Base-by-base conservation (phyloP, 2,329 filamentous ascomycete species). In the Onygenales sp. region DNA sequence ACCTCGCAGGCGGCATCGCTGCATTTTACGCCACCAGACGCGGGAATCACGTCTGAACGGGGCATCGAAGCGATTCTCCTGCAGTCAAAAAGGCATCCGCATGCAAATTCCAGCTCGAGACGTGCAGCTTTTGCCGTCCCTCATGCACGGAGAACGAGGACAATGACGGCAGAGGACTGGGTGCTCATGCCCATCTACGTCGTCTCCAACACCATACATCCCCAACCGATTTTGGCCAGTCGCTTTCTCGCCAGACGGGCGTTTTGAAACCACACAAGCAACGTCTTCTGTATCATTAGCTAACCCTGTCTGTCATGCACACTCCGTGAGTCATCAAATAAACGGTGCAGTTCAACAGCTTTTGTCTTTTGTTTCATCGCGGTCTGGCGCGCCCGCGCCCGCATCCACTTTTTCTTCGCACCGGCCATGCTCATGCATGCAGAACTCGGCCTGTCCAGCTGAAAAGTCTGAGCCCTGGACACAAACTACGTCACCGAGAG, bases 231-330 rank as follows among this genome's bases (percentile, higher is more conserved):
- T 47, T 47, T n/a, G 45, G 21, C 35, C 46, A 49, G 35, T 49
- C 7, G 46, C 14, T 49, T 31, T 14, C 14, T 5, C 21, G 27
- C 17, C 11, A 31, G 17, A 14, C 14, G n/a, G 35, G 36, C 21
- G 36, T 41, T 49, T 41, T 49, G 46, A 49, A 49, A 49, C 46
- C 17, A 7, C 46, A 31, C 35, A 35, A 49, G 46, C 38, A 31
- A 32, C 21, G 41, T 32, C 36, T 27, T 13, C 14, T 9, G 14
- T 9, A n/a, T 32, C 35, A 11, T 21, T 39, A 27, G 21, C 21
- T 27, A 27, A 27, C 21, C 21, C 21, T 27, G 21, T 27, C 21
- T 27, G 21, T 27, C 21, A 10, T 39, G 46, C 46, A 49, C 13
- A 49, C 13, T 41, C 21, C 35, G 33, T 32, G 35, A 49, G 46